Evolutionary conservation across 2,329 filamentous ascomycete species (phyloP).

Genomic region (Xylaria sp.): DNA sequence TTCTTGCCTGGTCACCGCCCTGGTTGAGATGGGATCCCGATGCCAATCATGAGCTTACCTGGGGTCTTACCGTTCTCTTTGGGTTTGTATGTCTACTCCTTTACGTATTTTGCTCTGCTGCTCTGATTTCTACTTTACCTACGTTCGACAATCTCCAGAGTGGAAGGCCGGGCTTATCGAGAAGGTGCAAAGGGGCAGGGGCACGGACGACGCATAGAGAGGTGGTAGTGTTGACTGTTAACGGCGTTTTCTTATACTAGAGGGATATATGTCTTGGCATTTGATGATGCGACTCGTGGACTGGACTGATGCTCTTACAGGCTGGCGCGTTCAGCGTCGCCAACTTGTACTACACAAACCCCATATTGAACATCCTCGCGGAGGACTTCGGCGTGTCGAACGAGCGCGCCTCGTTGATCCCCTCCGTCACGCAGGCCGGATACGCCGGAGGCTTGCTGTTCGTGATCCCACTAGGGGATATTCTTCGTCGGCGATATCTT

Average conservation of each 20-base stretch:
- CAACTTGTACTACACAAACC: slow-evolving; percentile 84
- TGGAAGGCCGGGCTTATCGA: too few relatives aligned
- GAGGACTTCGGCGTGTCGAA: slow-evolving; percentile 75
- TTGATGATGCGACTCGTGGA: neutral
- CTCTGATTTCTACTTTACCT: too few relatives aligned
- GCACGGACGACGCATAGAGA: too few relatives aligned
- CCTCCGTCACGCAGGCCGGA: slow-evolving; percentile 81
- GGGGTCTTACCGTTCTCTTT: slow-evolving; percentile 45
- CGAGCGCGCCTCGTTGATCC: slow-evolving; percentile 72
- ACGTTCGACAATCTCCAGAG: too few relatives aligned
- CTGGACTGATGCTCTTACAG: slow-evolving; percentile 46
- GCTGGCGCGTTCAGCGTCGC: slow-evolving; percentile 75
- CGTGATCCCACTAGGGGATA: slow-evolving; percentile 79
- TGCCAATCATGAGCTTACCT: slow-evolving; percentile 44
- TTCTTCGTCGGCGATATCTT: slow-evolving; percentile 73
- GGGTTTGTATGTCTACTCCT: slow-evolving; percentile 48
- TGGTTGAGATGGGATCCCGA: slow-evolving; percentile 45
- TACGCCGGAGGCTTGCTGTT: slow-evolving; percentile 80
- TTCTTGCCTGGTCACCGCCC: slow-evolving; percentile 39
- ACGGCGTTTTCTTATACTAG: too few relatives aligned
- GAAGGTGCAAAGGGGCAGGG: too few relatives aligned
- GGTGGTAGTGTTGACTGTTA: too few relatives aligned
- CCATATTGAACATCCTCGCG: slow-evolving; percentile 80
- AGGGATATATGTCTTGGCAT: neutral
- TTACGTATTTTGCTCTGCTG: neutral